Percentiles rank a stretch among this genome's conserved stretches.
Conservation (phyloP, 805 yeast species). For the Barnettozyma populi region DNA sequence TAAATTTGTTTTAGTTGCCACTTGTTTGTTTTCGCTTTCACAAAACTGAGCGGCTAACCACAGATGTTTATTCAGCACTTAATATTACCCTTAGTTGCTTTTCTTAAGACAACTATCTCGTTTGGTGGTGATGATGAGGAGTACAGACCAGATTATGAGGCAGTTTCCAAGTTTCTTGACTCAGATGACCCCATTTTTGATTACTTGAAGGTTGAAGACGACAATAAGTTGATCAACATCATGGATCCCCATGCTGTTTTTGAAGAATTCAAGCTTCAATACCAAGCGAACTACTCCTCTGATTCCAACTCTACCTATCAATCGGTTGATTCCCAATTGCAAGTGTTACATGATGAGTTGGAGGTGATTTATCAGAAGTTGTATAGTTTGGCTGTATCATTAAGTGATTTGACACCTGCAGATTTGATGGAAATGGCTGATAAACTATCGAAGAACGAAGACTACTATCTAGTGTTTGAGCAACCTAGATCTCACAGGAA, state of each 20-base stretch:
- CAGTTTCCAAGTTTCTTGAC: background rate
- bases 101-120: background rate
- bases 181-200: constrained; percentile 7
- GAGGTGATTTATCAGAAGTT: constrained; percentile 13
- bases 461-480: constrained; percentile 1
- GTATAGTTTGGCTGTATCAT: constrained; percentile 12
- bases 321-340: constrained; percentile 11
- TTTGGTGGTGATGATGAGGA: background rate
- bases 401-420: constrained; percentile 12
- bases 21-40: too few species aligned
- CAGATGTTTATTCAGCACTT: too few species aligned
- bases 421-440: constrained; percentile 16
- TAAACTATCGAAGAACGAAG: background rate
- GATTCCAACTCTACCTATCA: constrained; percentile 9
- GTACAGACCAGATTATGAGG: background rate
- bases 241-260: constrained; percentile 5
- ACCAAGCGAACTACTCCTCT: constrained; percentile 1
- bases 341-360: constrained; percentile 9
- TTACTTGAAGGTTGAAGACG: constrained; percentile 4
- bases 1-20: too few species aligned
- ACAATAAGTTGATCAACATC: constrained; percentile 1
- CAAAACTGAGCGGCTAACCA: background rate
- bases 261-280: constrained; percentile 9
- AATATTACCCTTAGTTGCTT: background rate
- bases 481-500: constrained; percentile 3